Percentiles rank a stretch among this genome's conserved stretches.
Conservation (phyloP, 2,329 filamentous ascomycete species). For the Diaporthe vaccinii region DNA sequence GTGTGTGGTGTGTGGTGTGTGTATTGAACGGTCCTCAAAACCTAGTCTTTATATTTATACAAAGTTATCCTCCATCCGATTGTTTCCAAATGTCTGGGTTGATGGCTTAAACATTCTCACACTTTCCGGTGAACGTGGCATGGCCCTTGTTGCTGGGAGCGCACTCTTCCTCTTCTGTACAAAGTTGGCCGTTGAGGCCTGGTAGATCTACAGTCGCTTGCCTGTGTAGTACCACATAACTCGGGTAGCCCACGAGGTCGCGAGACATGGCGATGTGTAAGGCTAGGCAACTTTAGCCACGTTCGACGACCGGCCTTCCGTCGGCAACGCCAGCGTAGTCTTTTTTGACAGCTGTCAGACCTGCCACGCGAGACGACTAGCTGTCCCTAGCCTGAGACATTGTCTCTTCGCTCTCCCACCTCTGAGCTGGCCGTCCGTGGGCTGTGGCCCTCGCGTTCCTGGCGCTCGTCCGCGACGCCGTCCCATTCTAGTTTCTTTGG, state of each 20-base stretch:
- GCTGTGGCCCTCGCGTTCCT: background rate
- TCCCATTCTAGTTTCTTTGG: background rate
- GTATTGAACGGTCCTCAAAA: background rate
- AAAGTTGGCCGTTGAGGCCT: background rate
- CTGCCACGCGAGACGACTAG: background rate
- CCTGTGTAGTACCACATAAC: background rate
- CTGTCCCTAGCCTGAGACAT: background rate
- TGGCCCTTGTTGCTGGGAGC: conserved; percentile 5
- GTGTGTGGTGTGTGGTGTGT: background rate
- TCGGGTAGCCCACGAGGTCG: background rate
- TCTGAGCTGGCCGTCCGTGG: background rate
- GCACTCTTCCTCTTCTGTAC: conserved; percentile 6
- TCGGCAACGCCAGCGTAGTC: background rate
- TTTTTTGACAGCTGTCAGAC: conserved; percentile 8
- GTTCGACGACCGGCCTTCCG: background rate
- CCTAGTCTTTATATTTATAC: background rate
- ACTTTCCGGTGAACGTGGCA: background rate
- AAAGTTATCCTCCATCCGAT: background rate
- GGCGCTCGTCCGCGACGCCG: conserved; percentile 19
- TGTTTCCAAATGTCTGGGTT: background rate
- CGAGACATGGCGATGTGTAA: background rate
- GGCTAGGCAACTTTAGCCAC: conserved; percentile 10
- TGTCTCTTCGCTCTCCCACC: background rate
- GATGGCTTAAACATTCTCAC: conserved; percentile 9
- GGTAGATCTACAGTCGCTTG: background rate